Evolutionary conservation across 345 rosid species (phyloP), one percentile per base, ranked within the genome.

Genomic region (Camelina hispida): DNA sequence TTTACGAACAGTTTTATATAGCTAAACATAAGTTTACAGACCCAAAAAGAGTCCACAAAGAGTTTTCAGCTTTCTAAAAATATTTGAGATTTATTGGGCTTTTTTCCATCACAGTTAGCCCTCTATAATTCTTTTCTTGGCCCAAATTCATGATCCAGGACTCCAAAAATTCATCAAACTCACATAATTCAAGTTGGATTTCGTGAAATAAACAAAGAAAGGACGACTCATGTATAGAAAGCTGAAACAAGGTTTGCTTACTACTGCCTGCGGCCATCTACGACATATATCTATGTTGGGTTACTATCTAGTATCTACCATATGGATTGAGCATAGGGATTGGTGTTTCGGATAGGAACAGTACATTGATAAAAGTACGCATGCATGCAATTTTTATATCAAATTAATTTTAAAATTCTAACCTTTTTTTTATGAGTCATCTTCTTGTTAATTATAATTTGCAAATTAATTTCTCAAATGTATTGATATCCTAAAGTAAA

Each of bases 341-440:
- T 77, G 75, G 60, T 69, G 80, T 63, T 47, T 37, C 38, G 13
- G 80, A 70, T 70, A 77, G 75, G 37, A 63, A 77, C 80, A 63
- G 71, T 69, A 30, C 80, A 76, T 42, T 62, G 18, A 6, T 4
- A 28, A 28, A 28, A 28, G 30, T 28, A 28, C 12, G 38, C 38
- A 56, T 30, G 38, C 61, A 28, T 30, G 38, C 61, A 28, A 14
- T 56, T 56, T 35, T 13, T 42, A 13, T 13, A 4, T 1, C 17
- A 16, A 56, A n/a, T 13, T 17, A 3, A 7, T 17, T 59, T 58
- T 4, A 17, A 58, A 7, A 35, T 17, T 11, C 7, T 13, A 14
- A 13, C 7, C 2, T 28, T 28, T 25, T 23, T 23, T 40, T 11
- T 13, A 4, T 14, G 7, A 42, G n/a, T 40, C 42, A 38, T 38